Conservation (phyloP, 768 basidiomycete species). For the Rhizopogon vesiculosus region DNA sequence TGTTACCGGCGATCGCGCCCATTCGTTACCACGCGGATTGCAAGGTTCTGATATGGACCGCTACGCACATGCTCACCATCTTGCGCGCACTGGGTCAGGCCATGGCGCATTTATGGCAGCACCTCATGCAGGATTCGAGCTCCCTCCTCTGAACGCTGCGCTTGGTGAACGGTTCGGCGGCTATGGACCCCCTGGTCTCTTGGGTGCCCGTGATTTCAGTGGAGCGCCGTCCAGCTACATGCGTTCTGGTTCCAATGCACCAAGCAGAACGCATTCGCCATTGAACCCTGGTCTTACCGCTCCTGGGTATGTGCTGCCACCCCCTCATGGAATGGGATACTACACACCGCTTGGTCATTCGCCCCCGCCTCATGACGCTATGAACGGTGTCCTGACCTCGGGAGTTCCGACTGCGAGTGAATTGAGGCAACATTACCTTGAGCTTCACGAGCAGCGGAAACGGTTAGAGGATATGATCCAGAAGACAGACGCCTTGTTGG, state of each 20-base stretch:
- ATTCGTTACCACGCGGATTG: constrained; percentile 27
- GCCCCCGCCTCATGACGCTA: constrained; percentile 27
- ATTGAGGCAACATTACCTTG: constrained; percentile 66
- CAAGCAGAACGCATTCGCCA: constrained; percentile 72
- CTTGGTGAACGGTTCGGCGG: constrained; percentile 33
- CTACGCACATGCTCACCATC: constrained; percentile 25
- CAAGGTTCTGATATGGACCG: constrained; percentile 25
- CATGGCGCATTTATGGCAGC: constrained; percentile 32
- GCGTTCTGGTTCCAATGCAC: constrained; percentile 59
- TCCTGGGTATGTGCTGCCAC: constrained; percentile 36
- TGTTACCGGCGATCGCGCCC: constrained; percentile 24
- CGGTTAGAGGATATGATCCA: constrained; percentile 71
- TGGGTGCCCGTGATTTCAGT: constrained; percentile 27
- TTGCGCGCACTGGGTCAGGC: constrained; percentile 29
- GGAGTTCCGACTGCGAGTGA: constrained; percentile 48
- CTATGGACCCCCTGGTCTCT: constrained; percentile 30
- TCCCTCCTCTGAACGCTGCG: constrained; percentile 53
- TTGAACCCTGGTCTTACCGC: constrained; percentile 43
- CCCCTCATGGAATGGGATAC: constrained; percentile 33
- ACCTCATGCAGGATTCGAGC: constrained; percentile 48
- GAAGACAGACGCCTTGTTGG: constrained; percentile 70
- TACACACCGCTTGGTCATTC: constrained; percentile 33
- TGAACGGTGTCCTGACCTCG: constrained; percentile 23
- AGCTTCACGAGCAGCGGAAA: constrained; percentile 58
- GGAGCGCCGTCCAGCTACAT: constrained; percentile 52